A percentile compares a stretch with the other conserved stretches of the same genome.
Evolutionary conservation across 257 asterid genomes (phyloP).

Genomic region (Nicotiana noctiflora): DNA sequence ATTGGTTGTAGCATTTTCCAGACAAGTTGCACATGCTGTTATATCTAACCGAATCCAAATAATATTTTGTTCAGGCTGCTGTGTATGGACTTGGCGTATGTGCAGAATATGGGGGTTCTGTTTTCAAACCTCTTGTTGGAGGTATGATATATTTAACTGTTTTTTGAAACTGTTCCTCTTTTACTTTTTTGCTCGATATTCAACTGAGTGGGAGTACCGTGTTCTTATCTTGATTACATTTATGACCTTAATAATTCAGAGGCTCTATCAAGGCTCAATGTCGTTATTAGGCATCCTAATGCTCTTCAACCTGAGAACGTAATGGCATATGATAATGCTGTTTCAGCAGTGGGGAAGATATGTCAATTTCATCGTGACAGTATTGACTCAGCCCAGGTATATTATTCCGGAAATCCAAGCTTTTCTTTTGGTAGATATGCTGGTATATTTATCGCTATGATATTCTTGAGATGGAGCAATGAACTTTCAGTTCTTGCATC

Average conservation of each 20-base stretch:
- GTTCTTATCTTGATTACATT: neutral
- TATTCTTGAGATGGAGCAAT: neutral
- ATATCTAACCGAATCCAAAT: neutral
- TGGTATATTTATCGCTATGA: neutral
- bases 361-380: constrained; percentile 90
- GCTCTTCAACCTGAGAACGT: constrained; percentile 61
- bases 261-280: constrained; percentile 94
- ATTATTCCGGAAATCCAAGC: neutral
- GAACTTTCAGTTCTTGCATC: neutral
- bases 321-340: constrained; percentile 99
- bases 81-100: constrained; percentile 96
- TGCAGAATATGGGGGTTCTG: constrained; percentile 90
- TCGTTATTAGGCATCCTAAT: constrained; percentile 67
- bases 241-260: constrained; percentile 37
- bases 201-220: neutral
- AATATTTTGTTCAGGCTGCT: constrained; percentile 66
- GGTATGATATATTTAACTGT: constrained; percentile 30
- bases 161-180: neutral
- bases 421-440: neutral
- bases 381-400: constrained; percentile 87
- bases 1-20: neutral
- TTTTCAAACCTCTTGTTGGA: constrained; percentile 84
- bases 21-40: neutral
- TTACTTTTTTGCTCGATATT: neutral
- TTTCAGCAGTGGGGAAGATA: constrained; percentile 96